Base-by-base conservation (phyloP, 768 basidiomycete species). In the Leccinum disarticulatum region DNA sequence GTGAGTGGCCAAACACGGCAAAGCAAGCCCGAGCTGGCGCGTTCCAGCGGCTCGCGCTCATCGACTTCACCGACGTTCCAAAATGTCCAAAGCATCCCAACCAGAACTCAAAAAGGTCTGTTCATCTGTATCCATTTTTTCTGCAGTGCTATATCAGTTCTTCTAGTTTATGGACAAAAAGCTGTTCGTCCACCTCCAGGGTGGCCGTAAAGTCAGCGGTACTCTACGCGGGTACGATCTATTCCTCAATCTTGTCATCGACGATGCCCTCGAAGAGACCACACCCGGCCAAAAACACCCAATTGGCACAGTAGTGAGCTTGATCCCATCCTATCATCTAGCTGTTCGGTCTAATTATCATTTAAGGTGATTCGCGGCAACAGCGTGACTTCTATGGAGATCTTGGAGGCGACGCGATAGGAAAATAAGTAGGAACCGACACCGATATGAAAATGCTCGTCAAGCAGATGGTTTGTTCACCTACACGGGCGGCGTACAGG, bases 101-200 rank as follows among this genome's bases (percentile, higher is more conserved):
- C 96, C 96, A 61, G 96, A 98, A 74, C 83, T 98, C 61, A 98
- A 97, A 84, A 98, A 96, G 87, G 96, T 95, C n/a, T n/a, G 64
- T 48, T 11, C 55, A 22, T 57, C 25, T 54, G 22, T 46, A 46
- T 9, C 15, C 48, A 49, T 60, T 48, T 11, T 48, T 66, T 31
- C 4, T 47, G 36, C 33, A 25, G 17, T 33, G 49, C 33, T 33
- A 3, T 35, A 38, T 15, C 30, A 27, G 11, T 11, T 31, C 8
- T 41, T 60, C 52, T 48, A 98, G 92, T 99, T 97, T 73, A 98
- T 99, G 95, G 97, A 99, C 84, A 96, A 98, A 80, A 91, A 90
- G 70, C 79, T 98, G 66, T 95, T 95, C 76, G 81, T 99, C 69
- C 87, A 96, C 77, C 80, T 99, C 7, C 95, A 97, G 72, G 93